Conservation (phyloP, 192 early-diverging fungal genomes). For the Backusella tuberculispora region DNA sequence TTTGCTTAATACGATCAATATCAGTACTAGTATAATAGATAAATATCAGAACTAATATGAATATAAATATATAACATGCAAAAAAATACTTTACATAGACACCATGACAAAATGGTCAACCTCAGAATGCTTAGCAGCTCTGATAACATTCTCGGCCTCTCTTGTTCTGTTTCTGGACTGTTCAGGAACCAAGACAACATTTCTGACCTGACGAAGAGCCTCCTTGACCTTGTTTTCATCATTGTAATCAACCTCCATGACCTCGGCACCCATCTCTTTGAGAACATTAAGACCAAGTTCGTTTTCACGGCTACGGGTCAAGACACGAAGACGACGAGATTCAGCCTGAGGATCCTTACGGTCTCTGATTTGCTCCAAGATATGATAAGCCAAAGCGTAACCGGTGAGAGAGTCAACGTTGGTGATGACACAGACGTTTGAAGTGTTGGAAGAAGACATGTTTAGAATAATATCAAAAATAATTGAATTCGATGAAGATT, state of each 20-base stretch:
- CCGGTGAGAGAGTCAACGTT: constrained; percentile 27
- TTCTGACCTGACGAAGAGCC: background rate
- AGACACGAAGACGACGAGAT: constrained; percentile 17
- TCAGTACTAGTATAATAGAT: constrained; percentile 15
- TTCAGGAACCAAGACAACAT: constrained; percentile 26
- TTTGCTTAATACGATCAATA: constrained; percentile 7
- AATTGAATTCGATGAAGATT: background rate
- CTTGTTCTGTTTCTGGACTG: background rate
- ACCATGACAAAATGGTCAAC: constrained; percentile 22
- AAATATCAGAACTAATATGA: background rate
- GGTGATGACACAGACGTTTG: constrained; percentile 28
- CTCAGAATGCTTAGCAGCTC: background rate
- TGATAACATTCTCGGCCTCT: constrained; percentile 29
- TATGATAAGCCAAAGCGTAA: constrained; percentile 23
- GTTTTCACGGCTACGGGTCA: constrained; percentile 14
- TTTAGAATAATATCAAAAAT: background rate
- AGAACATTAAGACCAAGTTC: background rate
- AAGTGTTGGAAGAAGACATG: constrained; percentile 14
- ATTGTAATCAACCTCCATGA: constrained; percentile 22
- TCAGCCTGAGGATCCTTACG: background rate
- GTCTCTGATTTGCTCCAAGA: background rate
- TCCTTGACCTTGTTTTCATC: constrained; percentile 8
- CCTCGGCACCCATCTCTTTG: constrained; percentile 16
- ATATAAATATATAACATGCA: background rate
- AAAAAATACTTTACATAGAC: constrained; percentile 24